These are phyloP conservation scores for Nitzschia inconspicua DNA, from an alignment of 108 stramenopile species.

Conservation along the genomic window DNA sequence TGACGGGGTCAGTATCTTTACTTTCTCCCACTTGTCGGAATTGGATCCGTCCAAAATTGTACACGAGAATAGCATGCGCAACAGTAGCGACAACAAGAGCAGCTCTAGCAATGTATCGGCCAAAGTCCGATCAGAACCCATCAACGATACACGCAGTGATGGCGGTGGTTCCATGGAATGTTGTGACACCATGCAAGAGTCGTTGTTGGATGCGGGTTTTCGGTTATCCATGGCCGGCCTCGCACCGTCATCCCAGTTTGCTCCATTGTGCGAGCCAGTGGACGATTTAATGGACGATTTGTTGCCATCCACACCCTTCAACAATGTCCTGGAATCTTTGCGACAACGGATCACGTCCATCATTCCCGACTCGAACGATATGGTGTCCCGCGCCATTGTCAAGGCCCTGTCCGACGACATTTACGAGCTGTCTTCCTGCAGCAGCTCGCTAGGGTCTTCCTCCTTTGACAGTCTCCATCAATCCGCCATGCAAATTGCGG, in stretches of 20 bases:
- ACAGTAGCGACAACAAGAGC: not conserved
- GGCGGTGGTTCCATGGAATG: not conserved
- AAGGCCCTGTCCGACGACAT: constrained; percentile 31
- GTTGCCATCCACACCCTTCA: constrained; percentile 20
- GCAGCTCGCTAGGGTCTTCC: constrained; percentile 12
- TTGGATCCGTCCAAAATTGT: constrained; percentile 33
- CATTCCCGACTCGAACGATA: constrained; percentile 34
- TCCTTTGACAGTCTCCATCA: not conserved
- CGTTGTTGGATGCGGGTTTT: not conserved
- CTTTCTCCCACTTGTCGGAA: constrained; percentile 54
- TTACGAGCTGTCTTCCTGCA: not conserved
- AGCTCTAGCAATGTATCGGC: not conserved
- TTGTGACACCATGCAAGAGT: not conserved
- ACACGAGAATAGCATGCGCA: not conserved
- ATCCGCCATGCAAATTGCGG: constrained; percentile 28
- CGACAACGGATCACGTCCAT: constrained; percentile 9
- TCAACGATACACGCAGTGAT: not conserved
- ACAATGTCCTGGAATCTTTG: constrained; percentile 27
- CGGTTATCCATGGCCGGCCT: constrained; percentile 19
- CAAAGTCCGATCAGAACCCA: not conserved
- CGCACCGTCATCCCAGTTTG: too few species aligned
- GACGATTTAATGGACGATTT: constrained; percentile 23
- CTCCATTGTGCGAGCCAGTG: not conserved
- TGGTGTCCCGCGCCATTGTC: constrained; percentile 42
- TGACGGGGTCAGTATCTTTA: constrained; percentile 54